Evolutionary conservation across 371 early-diverging fungal genomes (phyloP).

Genomic region (Coemansia sp.): DNA sequence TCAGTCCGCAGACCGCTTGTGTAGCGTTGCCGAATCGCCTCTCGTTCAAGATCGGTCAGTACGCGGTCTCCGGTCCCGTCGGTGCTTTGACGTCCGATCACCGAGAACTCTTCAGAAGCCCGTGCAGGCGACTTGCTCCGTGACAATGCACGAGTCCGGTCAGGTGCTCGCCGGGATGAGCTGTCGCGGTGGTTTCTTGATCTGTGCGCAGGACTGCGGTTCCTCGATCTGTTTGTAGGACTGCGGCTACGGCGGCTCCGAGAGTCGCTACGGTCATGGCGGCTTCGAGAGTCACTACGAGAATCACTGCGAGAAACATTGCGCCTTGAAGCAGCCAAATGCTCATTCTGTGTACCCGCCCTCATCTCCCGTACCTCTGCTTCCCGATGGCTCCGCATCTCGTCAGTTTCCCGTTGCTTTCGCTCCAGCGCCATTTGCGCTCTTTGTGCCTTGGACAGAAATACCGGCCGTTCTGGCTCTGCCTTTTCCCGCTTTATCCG

Average conservation of each 20-base stretch:
- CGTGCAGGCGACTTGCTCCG: conserved; percentile 10
- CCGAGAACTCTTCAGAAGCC: conserved; percentile 7
- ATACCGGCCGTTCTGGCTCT: conserved; percentile 53
- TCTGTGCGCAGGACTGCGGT: conserved; percentile 2
- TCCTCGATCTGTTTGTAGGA: not conserved
- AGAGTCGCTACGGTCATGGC: not conserved
- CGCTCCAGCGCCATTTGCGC: conserved; percentile 80
- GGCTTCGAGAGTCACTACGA: not conserved
- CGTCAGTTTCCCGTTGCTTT: conserved; percentile 80
- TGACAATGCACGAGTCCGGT: not conserved
- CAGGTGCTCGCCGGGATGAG: not conserved
- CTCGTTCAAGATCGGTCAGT: conserved; percentile 56
- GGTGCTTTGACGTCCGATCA: conserved; percentile 25
- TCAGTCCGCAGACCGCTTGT: conserved; percentile 79
- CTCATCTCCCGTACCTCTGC: conserved; percentile 56
- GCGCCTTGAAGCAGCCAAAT: not conserved
- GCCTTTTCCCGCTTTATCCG: conserved; percentile 18
- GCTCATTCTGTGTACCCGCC: not conserved
- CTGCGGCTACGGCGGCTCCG: not conserved
- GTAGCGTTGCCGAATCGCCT: conserved; percentile 76
- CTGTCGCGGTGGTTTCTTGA: conserved; percentile 7
- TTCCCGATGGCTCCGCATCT: conserved; percentile 59
- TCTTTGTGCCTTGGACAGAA: conserved; percentile 91
- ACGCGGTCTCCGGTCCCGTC: conserved; percentile 50
- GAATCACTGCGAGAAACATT: not conserved